A percentile compares a stretch with the other conserved stretches of the same genome.
Evolutionary conservation across 2,329 filamentous ascomycete species (phyloP).

Genomic region (Botryotinia narcissicola): DNA sequence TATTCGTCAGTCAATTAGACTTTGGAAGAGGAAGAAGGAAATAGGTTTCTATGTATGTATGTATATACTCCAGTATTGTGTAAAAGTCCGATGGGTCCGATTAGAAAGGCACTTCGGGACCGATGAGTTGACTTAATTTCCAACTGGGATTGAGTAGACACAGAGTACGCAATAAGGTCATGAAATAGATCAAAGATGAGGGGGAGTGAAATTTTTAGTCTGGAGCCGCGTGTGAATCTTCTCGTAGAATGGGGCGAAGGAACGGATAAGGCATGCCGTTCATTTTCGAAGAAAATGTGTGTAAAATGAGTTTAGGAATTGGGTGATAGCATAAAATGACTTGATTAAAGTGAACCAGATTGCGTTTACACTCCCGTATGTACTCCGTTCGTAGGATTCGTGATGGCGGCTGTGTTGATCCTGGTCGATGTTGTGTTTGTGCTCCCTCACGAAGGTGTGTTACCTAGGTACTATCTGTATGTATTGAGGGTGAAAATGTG

Average conservation of each 20-base stretch:
- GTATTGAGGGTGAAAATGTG: neutral
- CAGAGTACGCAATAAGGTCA: neutral
- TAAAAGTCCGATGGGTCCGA: neutral
- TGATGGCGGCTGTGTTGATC: conserved; percentile 6
- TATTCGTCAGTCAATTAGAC: neutral
- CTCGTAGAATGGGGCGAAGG: neutral
- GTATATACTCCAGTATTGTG: neutral
- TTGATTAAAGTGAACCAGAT: neutral
- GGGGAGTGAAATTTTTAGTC: neutral
- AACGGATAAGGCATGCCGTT: neutral
- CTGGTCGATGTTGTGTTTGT: neutral
- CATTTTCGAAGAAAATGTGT: neutral
- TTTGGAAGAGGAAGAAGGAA: neutral
- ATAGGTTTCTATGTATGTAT: neutral
- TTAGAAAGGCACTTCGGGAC: neutral
- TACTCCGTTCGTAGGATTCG: neutral
- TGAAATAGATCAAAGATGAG: neutral
- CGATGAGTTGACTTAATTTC: too few relatives aligned
- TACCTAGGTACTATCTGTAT: neutral
- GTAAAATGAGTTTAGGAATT: neutral
- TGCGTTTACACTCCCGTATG: neutral
- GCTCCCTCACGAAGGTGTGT: neutral
- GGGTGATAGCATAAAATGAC: neutral
- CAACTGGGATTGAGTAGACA: neutral
- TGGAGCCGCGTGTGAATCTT: neutral